Evolutionary conservation across 306 rosid species (phyloP).

Genomic region (Lathyrus tuberosus): DNA sequence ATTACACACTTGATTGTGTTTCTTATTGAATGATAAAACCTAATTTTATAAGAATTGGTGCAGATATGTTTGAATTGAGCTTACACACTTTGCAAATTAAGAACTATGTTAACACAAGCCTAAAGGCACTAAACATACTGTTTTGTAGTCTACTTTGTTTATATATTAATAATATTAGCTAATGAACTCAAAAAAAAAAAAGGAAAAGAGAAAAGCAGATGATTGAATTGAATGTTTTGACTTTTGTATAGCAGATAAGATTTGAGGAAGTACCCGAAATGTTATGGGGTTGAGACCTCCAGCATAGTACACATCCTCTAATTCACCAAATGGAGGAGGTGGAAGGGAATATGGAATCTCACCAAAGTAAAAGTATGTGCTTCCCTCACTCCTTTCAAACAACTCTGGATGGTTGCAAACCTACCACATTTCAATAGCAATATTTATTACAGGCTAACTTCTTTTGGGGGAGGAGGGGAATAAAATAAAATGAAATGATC

Average conservation of each 20-base stretch:
- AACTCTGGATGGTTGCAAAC: conserved; percentile 99
- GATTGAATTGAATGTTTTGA: conserved; percentile 15
- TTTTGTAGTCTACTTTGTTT: conserved; percentile 17
- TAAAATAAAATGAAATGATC: conserved; percentile 6
- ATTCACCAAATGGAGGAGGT: conserved; percentile 95
- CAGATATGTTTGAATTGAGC: conserved; percentile 27
- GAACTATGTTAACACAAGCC: conserved; percentile 13
- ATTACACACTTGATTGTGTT: neutral
- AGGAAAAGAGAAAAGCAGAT: conserved; percentile 27
- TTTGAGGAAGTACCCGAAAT: conserved; percentile 59
- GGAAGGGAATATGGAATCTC: conserved; percentile 79
- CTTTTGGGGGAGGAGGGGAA: neutral
- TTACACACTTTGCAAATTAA: conserved; percentile 19
- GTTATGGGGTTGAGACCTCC: conserved; percentile 86
- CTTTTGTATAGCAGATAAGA: conserved; percentile 9
- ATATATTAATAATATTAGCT: neutral
- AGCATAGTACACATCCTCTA: conserved; percentile 83
- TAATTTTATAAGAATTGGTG: conserved; percentile 23
- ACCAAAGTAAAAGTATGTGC: conserved; percentile 78
- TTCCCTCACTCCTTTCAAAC: conserved; percentile 98
- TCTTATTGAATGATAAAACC: conserved; percentile 26
- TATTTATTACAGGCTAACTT: conserved; percentile 18
- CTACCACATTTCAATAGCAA: conserved; percentile 53
- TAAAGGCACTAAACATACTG: conserved; percentile 15
- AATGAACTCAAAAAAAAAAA: too few relatives aligned